Conservation (phyloP, 805 yeast genomes). For the Cyberlindnera petersonii region DNA sequence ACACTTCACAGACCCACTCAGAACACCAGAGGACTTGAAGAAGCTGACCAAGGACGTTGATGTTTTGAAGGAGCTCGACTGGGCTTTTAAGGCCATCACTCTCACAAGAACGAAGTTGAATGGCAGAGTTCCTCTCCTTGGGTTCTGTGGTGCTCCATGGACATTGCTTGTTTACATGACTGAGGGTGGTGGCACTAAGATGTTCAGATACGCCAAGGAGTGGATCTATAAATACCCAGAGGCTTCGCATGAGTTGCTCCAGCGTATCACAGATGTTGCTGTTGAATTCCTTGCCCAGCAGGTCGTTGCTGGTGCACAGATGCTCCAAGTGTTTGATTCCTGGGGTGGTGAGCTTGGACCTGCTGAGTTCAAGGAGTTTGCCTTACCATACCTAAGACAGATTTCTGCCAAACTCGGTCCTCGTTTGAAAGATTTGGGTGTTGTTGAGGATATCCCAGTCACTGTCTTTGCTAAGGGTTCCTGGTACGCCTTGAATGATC, state of each 20-base stretch:
- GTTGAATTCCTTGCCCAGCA: conserved; percentile 91
- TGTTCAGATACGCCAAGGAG: conserved; percentile 86
- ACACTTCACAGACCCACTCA: conserved; percentile 81
- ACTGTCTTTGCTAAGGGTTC: conserved; percentile 95
- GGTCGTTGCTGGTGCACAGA: conserved; percentile 97
- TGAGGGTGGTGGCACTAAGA: conserved; percentile 93
- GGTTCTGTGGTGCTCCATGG: conserved; percentile 99
- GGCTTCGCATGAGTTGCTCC: conserved; percentile 65
- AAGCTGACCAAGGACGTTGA: conserved; percentile 62
- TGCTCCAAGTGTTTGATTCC: conserved; percentile 93
- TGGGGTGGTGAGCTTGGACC: conserved; percentile 98
- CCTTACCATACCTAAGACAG: conserved; percentile 81
- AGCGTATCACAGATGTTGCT: conserved; percentile 80
- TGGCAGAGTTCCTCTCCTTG: conserved; percentile 91
- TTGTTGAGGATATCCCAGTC: conserved; percentile 71
- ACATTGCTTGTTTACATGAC: conserved; percentile 94
- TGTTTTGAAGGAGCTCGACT: conserved; percentile 71
- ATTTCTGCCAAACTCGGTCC: conserved; percentile 65
- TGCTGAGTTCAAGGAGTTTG: conserved; percentile 79
- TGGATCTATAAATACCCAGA: conserved; percentile 85
- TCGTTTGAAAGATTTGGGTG: conserved; percentile 68
- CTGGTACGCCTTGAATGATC: conserved; percentile 89
- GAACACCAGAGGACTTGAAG: conserved; percentile 64
- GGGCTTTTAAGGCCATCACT: conserved; percentile 95
- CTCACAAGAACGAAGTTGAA: conserved; percentile 79